Evolutionary conservation across 2,329 filamentous ascomycete species (phyloP).

Genomic region (Nemania bipapillata): DNA sequence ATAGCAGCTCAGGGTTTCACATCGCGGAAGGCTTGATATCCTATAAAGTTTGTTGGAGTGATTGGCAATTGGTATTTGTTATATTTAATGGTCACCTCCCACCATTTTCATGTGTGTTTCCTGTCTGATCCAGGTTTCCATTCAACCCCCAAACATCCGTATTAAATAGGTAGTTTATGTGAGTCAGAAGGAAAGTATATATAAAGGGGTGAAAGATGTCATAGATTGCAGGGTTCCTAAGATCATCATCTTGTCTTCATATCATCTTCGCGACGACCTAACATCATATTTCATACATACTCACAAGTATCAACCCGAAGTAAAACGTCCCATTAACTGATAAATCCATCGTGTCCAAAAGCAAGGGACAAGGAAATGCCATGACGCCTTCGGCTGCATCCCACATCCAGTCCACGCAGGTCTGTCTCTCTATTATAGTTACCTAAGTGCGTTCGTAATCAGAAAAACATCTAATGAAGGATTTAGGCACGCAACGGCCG

Average conservation of each 20-base stretch:
- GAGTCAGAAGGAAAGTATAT: neutral
- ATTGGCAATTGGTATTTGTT: no score
- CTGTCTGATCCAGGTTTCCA: neutral
- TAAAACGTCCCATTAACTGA: neutral
- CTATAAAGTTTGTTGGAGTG: no score
- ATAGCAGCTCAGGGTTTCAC: no score
- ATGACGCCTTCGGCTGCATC: conserved; percentile 27
- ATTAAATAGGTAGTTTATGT: neutral
- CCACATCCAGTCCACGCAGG: conserved; percentile 32
- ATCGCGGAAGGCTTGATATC: no score
- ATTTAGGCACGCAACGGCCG: conserved; percentile 36
- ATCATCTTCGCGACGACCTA: no score
- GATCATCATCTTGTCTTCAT: neutral
- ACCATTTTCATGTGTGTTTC: neutral
- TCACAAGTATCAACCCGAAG: neutral
- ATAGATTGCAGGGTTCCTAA: neutral
- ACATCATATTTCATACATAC: neutral
- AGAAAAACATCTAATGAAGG: neutral
- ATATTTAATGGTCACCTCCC: no score
- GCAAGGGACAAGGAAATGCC: conserved; percentile 22
- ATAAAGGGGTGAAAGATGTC: neutral
- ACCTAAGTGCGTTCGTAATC: neutral
- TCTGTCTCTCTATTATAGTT: conserved; percentile 8
- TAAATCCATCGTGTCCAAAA: conserved; percentile 1
- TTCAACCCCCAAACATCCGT: no score